Percentiles rank a stretch among this genome's conserved stretches.
These are phyloP conservation scores for Penicillium pancosmium DNA, from an alignment of 495 filamentous ascomycete genomes.

Conservation along the genomic window DNA sequence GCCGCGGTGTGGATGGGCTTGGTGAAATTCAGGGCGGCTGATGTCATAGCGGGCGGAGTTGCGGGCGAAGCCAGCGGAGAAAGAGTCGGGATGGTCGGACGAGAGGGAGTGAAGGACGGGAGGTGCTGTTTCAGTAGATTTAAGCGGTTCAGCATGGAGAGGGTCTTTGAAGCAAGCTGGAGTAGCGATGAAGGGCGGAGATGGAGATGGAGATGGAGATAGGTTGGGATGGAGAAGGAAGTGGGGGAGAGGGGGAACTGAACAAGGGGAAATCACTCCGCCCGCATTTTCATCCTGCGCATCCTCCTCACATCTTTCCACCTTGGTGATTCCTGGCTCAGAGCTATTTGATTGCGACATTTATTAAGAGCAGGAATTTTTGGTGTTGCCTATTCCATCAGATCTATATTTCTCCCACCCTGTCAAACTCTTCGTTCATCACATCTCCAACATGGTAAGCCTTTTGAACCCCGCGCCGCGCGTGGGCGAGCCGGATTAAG, in stretches of 20 bases:
- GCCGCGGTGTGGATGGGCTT: constrained; percentile 85
- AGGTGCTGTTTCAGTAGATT: constrained; percentile 75
- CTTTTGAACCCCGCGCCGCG: neutral
- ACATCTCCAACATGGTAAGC: constrained; percentile 20
- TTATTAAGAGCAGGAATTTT: too few species aligned
- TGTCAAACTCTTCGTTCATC: too few species aligned
- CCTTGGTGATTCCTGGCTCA: too few species aligned
- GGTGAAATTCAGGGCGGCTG: constrained; percentile 38
- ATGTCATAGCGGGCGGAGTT: constrained; percentile 55
- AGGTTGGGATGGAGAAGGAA: constrained; percentile 12
- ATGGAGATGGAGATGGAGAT: neutral
- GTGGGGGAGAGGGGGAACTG: constrained; percentile 17
- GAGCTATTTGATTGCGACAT: too few species aligned
- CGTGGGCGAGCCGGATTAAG: neutral
- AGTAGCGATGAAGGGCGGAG: neutral
- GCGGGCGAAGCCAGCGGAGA: constrained; percentile 29
- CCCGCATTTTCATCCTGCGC: constrained; percentile 25
- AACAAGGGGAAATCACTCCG: constrained; percentile 21
- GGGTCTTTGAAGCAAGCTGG: neutral
- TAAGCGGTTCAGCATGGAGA: constrained; percentile 73
- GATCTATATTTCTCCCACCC: too few species aligned
- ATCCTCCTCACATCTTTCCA: neutral
- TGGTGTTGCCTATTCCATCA: too few species aligned
- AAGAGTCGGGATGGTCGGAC: constrained; percentile 35
- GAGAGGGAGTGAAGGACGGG: constrained; percentile 55